phyloP scores from a whole-genome alignment of 805 yeast species.

The Candida caryicola region DNA sequence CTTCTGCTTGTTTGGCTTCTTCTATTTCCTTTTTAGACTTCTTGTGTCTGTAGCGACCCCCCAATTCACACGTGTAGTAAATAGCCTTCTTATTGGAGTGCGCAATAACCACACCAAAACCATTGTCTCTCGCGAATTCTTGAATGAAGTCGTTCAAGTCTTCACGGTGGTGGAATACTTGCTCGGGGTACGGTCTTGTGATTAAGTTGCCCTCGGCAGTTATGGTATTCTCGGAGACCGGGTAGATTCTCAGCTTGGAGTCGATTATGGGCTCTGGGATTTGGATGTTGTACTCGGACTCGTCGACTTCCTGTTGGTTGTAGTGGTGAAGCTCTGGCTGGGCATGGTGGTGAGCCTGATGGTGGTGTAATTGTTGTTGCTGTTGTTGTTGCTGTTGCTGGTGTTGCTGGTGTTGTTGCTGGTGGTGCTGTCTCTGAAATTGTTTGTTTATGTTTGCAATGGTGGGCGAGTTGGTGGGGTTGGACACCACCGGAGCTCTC shows the following conservation, averaged over 20 bases:
- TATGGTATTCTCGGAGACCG: slow-evolving; percentile 43
- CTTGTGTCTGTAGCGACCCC: slow-evolving; percentile 55
- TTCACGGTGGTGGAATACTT: slow-evolving; percentile 47
- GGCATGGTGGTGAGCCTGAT: slow-evolving; percentile 7
- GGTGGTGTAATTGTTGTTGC: slow-evolving; percentile 10
- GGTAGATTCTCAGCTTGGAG: slow-evolving; percentile 42
- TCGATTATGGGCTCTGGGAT: slow-evolving; percentile 46
- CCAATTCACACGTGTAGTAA: slow-evolving; percentile 57
- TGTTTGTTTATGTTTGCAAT: slow-evolving; percentile 5
- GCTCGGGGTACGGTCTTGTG: slow-evolving; percentile 54
- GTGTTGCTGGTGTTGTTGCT: slow-evolving; percentile 18
- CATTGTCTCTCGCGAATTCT: slow-evolving; percentile 56
- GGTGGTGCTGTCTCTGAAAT: slow-evolving; percentile 2
- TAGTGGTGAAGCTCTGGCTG: slow-evolving; percentile 10
- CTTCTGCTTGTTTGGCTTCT: slow-evolving; percentile 22
- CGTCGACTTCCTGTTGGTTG: slow-evolving; percentile 27
- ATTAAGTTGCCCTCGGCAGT: slow-evolving; percentile 49
- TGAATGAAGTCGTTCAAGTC: slow-evolving; percentile 52
- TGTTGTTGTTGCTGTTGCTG: slow-evolving; percentile 22
- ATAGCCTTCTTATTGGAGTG: slow-evolving; percentile 58
- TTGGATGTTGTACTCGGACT: slow-evolving; percentile 42
- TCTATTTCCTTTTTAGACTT: slow-evolving; percentile 26
- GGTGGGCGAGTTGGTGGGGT: not conserved
- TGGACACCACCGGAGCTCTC: not conserved
- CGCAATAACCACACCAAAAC: slow-evolving; percentile 58